These are phyloP conservation scores for Marasmius oreades DNA, from an alignment of 1,284 basidiomycete genomes.

Conservation along the genomic window DNA sequence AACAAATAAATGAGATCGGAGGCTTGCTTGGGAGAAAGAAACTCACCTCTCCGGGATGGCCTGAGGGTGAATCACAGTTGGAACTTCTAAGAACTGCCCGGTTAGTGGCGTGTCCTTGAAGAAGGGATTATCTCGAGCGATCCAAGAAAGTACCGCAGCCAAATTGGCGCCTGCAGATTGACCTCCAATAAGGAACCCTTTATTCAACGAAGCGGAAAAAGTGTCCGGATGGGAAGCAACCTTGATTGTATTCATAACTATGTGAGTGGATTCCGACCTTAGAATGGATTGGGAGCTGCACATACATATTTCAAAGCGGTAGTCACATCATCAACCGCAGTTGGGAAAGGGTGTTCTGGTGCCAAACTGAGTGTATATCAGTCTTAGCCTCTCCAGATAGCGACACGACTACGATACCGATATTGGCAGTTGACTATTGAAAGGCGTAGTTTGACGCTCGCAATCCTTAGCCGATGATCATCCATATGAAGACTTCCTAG, in stretches of 20 bases:
- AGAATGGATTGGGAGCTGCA: not conserved
- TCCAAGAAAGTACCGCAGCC: constrained; percentile 5
- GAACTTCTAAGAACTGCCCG: constrained; percentile 12
- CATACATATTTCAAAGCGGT: constrained; percentile 15
- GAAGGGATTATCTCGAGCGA: constrained; percentile 14
- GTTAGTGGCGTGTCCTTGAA: constrained; percentile 10
- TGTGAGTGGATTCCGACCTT: no score
- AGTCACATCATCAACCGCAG: constrained; percentile 12
- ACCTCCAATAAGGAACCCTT: constrained; percentile 15
- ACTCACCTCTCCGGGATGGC: constrained; percentile 12
- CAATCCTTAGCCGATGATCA: not conserved
- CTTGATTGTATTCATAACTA: not conserved
- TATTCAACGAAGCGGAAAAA: constrained; percentile 4
- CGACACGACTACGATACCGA: constrained; percentile 2
- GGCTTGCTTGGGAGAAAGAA: not conserved
- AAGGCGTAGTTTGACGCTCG: constrained; percentile 3
- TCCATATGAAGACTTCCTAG: not conserved
- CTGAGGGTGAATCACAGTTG: constrained; percentile 5
- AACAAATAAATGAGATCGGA: not conserved
- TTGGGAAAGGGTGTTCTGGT: constrained; percentile 18
- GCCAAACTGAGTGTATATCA: constrained; percentile 5
- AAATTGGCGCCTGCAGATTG: constrained; percentile 12
- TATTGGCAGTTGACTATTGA: constrained; percentile 14
- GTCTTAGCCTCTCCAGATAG: not conserved
- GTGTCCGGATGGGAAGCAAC: not conserved